phyloP scores from a whole-genome alignment of 148 eudicot genomes.

The Mesembryanthemum crystallinum region DNA sequence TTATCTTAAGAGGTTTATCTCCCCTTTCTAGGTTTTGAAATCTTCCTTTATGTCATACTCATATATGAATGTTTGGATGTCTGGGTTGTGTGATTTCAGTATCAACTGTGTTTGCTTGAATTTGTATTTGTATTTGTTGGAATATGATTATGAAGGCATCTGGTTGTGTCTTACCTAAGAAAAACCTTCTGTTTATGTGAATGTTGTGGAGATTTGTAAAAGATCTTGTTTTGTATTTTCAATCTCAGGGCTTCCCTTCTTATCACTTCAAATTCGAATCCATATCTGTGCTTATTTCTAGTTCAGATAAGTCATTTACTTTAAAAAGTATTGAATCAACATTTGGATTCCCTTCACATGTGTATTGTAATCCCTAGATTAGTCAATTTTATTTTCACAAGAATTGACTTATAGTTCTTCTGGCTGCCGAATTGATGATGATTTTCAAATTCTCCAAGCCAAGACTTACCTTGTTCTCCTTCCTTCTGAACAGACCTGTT shows the following conservation, averaged over 20 bases:
- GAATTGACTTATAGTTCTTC: not conserved
- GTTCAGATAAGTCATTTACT: not conserved
- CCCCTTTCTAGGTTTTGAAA: not conserved
- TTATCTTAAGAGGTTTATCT: not conserved
- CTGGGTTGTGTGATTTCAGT: not conserved
- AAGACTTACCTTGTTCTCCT: not conserved
- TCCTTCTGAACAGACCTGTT: not conserved
- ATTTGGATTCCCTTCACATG: too few species aligned
- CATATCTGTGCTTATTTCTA: not conserved
- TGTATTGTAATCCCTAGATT: not conserved
- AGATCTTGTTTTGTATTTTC: not conserved
- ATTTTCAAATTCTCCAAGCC: not conserved
- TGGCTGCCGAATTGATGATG: not conserved
- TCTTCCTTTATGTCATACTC: not conserved
- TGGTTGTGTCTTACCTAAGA: too few species aligned
- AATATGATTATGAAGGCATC: too few species aligned
- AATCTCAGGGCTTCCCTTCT: not conserved
- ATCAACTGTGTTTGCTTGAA: too few species aligned
- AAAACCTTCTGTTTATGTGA: not conserved
- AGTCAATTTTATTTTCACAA: not conserved
- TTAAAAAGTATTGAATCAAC: not conserved
- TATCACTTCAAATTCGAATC: not conserved
- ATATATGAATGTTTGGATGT: too few species aligned
- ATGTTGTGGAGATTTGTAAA: not conserved
- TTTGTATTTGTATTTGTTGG: too few species aligned